Evolutionary conservation across 768 basidiomycete species (phyloP).

Genomic region (Lactifluus volemus): DNA sequence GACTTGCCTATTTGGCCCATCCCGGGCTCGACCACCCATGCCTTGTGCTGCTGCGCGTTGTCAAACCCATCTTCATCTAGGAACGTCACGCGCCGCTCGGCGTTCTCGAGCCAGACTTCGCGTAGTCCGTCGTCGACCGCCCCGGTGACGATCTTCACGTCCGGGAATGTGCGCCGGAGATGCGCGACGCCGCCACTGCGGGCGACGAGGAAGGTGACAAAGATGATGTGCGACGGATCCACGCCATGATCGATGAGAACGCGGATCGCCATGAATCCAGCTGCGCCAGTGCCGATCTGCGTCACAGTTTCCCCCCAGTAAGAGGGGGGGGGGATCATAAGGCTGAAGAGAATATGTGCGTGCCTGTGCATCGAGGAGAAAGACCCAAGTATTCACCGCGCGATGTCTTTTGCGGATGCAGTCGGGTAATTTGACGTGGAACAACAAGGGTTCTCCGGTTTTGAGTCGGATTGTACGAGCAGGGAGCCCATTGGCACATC

Average conservation of each 20-base stretch:
- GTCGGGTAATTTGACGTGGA: constrained; percentile 72
- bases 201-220: constrained; percentile 83
- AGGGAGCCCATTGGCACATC: constrained; percentile 84
- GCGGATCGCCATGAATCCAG: constrained; percentile 92
- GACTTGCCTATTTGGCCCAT: constrained; percentile 76
- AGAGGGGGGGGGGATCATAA: background rate
- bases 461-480: constrained; percentile 79
- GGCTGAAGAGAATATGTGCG: background rate
- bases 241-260: constrained; percentile 91
- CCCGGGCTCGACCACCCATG: constrained; percentile 81
- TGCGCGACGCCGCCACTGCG: constrained; percentile 71
- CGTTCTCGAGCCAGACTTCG: constrained; percentile 62
- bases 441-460: constrained; percentile 81
- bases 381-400: constrained; percentile 69
- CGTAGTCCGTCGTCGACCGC: constrained; percentile 71
- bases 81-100: constrained; percentile 33
- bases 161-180: constrained; percentile 76
- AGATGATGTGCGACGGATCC: constrained; percentile 73
- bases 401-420: constrained; percentile 56
- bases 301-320: background rate
- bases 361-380: constrained; percentile 86
- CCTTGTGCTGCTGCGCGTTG: constrained; percentile 42
- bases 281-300: constrained; percentile 89
- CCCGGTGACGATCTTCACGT: constrained; percentile 75
- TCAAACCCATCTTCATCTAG: constrained; percentile 19